Evolutionary conservation across 2,329 filamentous ascomycete genomes (phyloP).

Genomic region (Verticillium klebahnii): DNA sequence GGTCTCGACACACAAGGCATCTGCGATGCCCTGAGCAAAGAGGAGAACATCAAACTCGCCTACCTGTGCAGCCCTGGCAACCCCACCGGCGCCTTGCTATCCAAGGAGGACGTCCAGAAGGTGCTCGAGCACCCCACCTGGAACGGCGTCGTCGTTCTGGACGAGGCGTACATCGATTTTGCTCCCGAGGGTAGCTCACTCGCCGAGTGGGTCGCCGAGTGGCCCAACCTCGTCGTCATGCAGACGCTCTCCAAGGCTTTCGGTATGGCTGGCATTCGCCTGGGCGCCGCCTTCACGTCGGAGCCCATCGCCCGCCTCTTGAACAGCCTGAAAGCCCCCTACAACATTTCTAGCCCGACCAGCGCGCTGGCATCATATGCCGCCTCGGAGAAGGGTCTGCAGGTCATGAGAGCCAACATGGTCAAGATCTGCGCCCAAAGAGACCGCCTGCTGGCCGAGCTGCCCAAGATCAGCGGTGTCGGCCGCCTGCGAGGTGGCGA

Average conservation of each 20-base stretch:
- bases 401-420: constrained; percentile 67
- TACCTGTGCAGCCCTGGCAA: constrained; percentile 96
- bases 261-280: constrained; percentile 85
- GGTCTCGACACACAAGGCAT: constrained; percentile 68
- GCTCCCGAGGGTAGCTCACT: constrained; percentile 71
- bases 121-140: constrained; percentile 83
- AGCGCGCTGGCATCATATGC: constrained; percentile 74
- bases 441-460: constrained; percentile 65
- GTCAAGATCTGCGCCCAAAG: constrained; percentile 71
- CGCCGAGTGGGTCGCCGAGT: constrained; percentile 86
- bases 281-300: constrained; percentile 80
- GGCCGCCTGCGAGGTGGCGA: constrained; percentile 76
- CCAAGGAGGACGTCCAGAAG: constrained; percentile 66
- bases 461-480: constrained; percentile 72
- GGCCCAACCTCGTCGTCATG: constrained; percentile 95
- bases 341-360: constrained; percentile 89
- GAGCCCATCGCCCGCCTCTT: constrained; percentile 71
- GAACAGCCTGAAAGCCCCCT: constrained; percentile 92
- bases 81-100: constrained; percentile 76
- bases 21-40: constrained; percentile 54
- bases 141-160: constrained; percentile 91
- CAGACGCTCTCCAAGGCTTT: constrained; percentile 99
- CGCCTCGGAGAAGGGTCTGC: constrained; percentile 61
- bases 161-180: constrained; percentile 97
- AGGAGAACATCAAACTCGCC: constrained; percentile 71